Evolutionary conservation across 2,329 filamentous ascomycete genomes (phyloP).

Genomic region (Neodidymelliopsis sp.): DNA sequence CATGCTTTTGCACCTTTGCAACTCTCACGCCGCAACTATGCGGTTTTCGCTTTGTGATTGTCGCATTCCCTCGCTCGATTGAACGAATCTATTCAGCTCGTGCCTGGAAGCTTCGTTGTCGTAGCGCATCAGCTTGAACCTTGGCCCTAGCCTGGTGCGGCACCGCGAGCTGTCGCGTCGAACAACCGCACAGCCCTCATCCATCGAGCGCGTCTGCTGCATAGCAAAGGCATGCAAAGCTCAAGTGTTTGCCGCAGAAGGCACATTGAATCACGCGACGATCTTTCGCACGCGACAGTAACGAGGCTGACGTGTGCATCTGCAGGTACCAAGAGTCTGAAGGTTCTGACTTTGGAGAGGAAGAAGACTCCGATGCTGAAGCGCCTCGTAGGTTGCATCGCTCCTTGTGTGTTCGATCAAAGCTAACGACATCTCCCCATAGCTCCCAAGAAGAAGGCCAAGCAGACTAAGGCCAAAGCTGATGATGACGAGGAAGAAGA

Average conservation of each 20-base stretch:
- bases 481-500: conserved; percentile 44
- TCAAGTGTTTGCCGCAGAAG: too few relatives aligned
- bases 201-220: neutral
- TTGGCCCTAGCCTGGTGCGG: neutral
- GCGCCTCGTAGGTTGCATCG: conserved; percentile 43
- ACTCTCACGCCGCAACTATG: conserved; percentile 28
- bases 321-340: conserved; percentile 49
- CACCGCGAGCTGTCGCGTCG: conserved; percentile 3
- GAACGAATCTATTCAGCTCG: conserved; percentile 19
- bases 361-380: conserved; percentile 46
- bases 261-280: neutral
- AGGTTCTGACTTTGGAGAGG: conserved; percentile 47
- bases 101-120: conserved; percentile 7
- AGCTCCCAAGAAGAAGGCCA: conserved; percentile 49
- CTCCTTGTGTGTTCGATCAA: neutral
- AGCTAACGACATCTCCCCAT: neutral
- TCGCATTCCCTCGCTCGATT: conserved; percentile 27
- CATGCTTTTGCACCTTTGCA: conserved; percentile 35
- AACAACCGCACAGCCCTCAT: neutral
- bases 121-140: conserved; percentile 6
- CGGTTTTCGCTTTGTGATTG: conserved; percentile 26
- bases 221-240: neutral
- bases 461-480: conserved; percentile 39
- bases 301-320: conserved; percentile 28
- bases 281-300: neutral